These are phyloP conservation scores for Kluyveromyces lactis DNA, from an alignment of 805 yeast species.

Conservation along the genomic window DNA sequence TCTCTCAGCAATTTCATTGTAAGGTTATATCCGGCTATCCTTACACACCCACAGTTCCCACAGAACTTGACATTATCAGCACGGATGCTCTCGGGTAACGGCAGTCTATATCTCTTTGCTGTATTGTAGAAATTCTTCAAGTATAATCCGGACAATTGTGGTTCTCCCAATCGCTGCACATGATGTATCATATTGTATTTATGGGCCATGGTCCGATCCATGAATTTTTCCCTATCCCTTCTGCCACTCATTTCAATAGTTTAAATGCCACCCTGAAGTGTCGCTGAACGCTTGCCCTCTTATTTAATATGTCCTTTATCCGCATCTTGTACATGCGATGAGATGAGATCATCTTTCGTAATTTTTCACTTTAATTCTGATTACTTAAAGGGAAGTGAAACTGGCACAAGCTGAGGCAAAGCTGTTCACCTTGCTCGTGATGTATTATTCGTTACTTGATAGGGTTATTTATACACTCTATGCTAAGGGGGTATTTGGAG, in stretches of 20 bases:
- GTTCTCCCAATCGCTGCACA: conserved; percentile 14
- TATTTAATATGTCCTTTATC: too few relatives aligned
- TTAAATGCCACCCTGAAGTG: too few relatives aligned
- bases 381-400: too few relatives aligned
- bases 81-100: conserved; percentile 15
- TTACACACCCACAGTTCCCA: conserved; percentile 23
- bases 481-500: too few relatives aligned
- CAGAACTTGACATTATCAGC: conserved; percentile 23
- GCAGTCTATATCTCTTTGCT: conserved; percentile 20
- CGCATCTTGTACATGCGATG: too few relatives aligned
- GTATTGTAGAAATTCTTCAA: conserved; percentile 25
- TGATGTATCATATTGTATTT: conserved; percentile 25
- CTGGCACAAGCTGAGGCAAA: too few relatives aligned
- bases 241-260: conserved; percentile 13
- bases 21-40: conserved; percentile 26
- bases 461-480: too few relatives aligned
- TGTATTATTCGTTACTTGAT: too few relatives aligned
- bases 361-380: too few relatives aligned
- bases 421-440: too few relatives aligned
- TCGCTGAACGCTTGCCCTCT: too few relatives aligned
- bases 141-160: conserved; percentile 24
- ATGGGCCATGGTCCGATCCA: conserved; percentile 18
- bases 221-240: conserved; percentile 20
- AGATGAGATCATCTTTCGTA: too few relatives aligned
- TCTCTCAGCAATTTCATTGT: conserved; percentile 14